Base-by-base conservation (phyloP, 2,329 filamentous ascomycete species). In the Dothideomycetes sp. region DNA sequence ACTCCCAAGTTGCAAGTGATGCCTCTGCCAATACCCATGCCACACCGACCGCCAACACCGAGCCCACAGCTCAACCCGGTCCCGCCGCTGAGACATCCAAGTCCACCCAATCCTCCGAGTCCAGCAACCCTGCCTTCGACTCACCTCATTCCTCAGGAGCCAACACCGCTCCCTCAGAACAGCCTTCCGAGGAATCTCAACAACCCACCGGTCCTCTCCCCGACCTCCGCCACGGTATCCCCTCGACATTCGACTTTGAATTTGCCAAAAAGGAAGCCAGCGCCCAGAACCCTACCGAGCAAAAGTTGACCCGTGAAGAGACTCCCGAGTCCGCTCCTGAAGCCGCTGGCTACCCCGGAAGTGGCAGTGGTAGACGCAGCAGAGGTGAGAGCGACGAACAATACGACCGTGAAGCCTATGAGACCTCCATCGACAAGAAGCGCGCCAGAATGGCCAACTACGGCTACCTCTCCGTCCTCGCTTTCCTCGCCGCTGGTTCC, bases 181-280 rank as follows among this genome's bases (percentile, higher is more conserved):
- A 49, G 24, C 50, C 63, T 45, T 53, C 59, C 35, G 62, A 67
- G 30, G 48, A 60, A 33, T 62, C 67, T 37, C 53, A 72, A 50
- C 38, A 36, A 13, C 49, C 51, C 15, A 58, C 56, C 12, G 73
- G 80, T 53, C 80, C 84, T 39, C 75, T 95, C 10, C 89, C 89
- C 39, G 88, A 96, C 58, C 71, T 96, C 31, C 91, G 86, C n/a
- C 81, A 89, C 56, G 89, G 89, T 49, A 94, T 96, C 47, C 89
- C 89, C 0, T 94, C 88, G 2, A 94, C 88, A 1, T 73, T 95
- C 41, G 84, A 81, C 43, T 80, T 80, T 45, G 89, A 95, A 63
- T 74, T 81, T 43, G 65, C 67, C 40, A 55, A 67, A 58, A 38
- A 46, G 33, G 39, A 47, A 17, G 45, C 34, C 13, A 46, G 50